A percentile compares a stretch with the other conserved stretches of the same genome.
Evolutionary conservation across 768 basidiomycete species (phyloP).

Genomic region (Lentinula guzmanii): DNA sequence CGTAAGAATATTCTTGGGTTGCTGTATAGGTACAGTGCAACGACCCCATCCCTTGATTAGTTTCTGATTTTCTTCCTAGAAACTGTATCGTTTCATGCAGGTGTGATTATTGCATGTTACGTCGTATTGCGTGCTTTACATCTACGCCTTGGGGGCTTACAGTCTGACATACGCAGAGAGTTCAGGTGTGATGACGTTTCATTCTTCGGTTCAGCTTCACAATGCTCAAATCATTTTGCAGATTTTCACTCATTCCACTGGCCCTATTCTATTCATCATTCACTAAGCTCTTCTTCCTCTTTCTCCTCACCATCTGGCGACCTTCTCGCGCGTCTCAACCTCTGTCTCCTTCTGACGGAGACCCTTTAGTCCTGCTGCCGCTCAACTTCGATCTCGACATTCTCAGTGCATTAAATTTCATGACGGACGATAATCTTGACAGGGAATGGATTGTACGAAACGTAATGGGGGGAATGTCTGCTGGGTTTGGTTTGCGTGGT

Average conservation of each 20-base stretch:
- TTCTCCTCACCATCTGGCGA: constrained; percentile 76
- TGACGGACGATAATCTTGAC: constrained; percentile 72
- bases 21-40: constrained; percentile 46
- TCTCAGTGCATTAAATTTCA: constrained; percentile 38
- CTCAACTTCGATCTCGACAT: constrained; percentile 19
- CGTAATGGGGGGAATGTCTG: constrained; percentile 78
- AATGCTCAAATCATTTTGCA: constrained; percentile 16
- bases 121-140: constrained; percentile 40
- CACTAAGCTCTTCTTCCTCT: constrained; percentile 79
- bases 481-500: constrained; percentile 84
- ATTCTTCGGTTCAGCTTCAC: neutral
- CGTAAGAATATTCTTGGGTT: constrained; percentile 57
- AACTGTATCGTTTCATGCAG: constrained; percentile 68
- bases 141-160: constrained; percentile 20
- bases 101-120: constrained; percentile 54
- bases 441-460: constrained; percentile 83
- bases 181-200: constrained; percentile 40
- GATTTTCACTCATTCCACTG: constrained; percentile 72
- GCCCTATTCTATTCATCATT: constrained; percentile 78
- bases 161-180: constrained; percentile 53
- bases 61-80: constrained; percentile 36
- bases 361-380: constrained; percentile 10
- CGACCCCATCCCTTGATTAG: neutral
- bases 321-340: constrained; percentile 29
- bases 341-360: constrained; percentile 15